These are phyloP conservation scores for Ilyonectria mors-panacis DNA, from an alignment of 2,329 filamentous ascomycete species.

Conservation along the genomic window DNA sequence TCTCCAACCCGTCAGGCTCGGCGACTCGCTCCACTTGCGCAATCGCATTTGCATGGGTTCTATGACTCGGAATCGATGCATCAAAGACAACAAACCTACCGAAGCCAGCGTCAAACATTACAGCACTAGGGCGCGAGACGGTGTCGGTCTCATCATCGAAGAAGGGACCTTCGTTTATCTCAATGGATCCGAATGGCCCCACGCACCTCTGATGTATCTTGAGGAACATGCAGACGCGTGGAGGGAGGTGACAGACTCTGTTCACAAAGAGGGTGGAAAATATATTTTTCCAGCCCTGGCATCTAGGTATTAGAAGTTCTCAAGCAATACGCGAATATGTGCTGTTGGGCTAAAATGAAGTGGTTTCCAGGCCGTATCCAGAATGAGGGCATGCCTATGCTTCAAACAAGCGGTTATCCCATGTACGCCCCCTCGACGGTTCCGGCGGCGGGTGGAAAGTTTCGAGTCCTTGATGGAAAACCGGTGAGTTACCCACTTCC, in stretches of 20 bases:
- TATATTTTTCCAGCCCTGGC: constrained; percentile 32
- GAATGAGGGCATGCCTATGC: constrained; percentile 19
- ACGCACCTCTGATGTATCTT: constrained; percentile 5
- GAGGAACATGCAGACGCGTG: constrained; percentile 8
- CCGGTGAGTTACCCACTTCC: constrained; percentile 3
- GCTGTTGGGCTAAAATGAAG: no score
- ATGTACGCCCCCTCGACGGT: constrained; percentile 24
- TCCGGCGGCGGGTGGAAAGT: constrained; percentile 14
- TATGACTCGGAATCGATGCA: constrained; percentile 31
- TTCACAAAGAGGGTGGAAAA: neutral
- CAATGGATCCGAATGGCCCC: constrained; percentile 22
- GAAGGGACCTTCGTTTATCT: constrained; percentile 26
- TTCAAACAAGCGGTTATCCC: neutral
- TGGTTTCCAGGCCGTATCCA: constrained; percentile 16
- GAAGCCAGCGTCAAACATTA: constrained; percentile 21
- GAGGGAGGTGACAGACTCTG: neutral
- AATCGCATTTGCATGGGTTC: constrained; percentile 34
- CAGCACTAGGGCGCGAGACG: constrained; percentile 12
- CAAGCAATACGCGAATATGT: no score
- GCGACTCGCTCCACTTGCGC: neutral
- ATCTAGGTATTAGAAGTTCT: constrained; percentile 6
- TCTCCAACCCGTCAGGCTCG: constrained; percentile 17
- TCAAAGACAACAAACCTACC: constrained; percentile 19
- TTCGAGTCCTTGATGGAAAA: constrained; percentile 9
- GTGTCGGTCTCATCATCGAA: constrained; percentile 1